A percentile compares a stretch with the other conserved stretches of the same genome.
Conservation (phyloP, 129 eudicot species). For the Saussurea involucrata region DNA sequence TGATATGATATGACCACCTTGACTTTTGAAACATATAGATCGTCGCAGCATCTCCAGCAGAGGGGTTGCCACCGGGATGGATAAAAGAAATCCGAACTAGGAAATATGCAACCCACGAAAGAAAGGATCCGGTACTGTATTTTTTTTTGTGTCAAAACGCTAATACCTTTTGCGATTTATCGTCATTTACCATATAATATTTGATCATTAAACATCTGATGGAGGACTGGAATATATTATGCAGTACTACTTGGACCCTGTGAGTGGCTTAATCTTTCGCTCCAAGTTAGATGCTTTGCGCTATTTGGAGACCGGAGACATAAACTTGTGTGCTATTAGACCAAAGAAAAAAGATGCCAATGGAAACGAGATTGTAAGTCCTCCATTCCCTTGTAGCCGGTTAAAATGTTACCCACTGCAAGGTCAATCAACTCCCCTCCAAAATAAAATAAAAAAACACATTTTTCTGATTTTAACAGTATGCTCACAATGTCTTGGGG, state of each 20-base stretch:
- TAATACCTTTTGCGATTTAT: neutral
- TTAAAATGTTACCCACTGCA: too few relatives aligned
- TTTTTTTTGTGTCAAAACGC: neutral
- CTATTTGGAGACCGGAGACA: constrained; percentile 60
- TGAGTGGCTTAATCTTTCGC: constrained; percentile 50
- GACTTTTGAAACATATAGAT: constrained; percentile 40
- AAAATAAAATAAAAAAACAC: too few relatives aligned
- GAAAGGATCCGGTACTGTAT: constrained; percentile 53
- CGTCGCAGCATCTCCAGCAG: constrained; percentile 41
- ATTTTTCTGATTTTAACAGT: too few relatives aligned
- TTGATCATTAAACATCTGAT: neutral
- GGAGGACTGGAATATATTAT: constrained; percentile 3
- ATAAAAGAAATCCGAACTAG: constrained; percentile 54
- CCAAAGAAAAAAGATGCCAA: constrained; percentile 42
- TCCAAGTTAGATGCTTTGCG: constrained; percentile 67
- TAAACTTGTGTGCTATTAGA: constrained; percentile 45
- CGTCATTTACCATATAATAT: neutral
- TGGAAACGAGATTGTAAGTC: constrained; percentile 28
- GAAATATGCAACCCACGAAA: constrained; percentile 23
- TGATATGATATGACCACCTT: constrained; percentile 1
- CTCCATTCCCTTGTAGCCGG: neutral
- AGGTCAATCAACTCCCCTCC: too few relatives aligned
- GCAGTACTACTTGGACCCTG: constrained; percentile 68
- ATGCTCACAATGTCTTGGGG: too few relatives aligned
- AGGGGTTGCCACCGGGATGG: constrained; percentile 82